These are phyloP conservation scores for Alternaria consortialis DNA, from an alignment of 2,329 filamentous ascomycete species.

Conservation along the genomic window DNA sequence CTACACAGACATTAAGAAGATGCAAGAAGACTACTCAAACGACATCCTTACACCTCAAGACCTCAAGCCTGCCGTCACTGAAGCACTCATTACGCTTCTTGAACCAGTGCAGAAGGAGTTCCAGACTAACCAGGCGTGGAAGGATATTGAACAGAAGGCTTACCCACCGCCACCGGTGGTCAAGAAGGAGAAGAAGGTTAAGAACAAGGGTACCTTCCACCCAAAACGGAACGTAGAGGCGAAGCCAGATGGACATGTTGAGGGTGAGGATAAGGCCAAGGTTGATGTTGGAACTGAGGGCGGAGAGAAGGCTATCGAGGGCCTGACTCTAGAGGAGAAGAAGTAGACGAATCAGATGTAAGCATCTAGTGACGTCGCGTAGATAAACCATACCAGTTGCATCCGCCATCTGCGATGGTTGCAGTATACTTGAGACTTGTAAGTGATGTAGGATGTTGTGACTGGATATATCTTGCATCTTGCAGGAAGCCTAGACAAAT, in stretches of 20 bases:
- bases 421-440: neutral
- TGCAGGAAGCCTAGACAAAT: too few relatives aligned
- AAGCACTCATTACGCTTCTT: conserved; percentile 76
- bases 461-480: neutral
- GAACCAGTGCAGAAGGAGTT: conserved; percentile 80
- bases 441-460: neutral
- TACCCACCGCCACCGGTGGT: conserved; percentile 75
- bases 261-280: conserved; percentile 53
- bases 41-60: conserved; percentile 88
- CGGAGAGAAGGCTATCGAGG: conserved; percentile 45
- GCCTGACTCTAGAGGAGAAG: conserved; percentile 45
- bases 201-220: conserved; percentile 75
- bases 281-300: conserved; percentile 54
- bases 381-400: neutral
- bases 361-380: neutral
- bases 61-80: conserved; percentile 83
- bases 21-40: conserved; percentile 81
- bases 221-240: conserved; percentile 58
- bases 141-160: conserved; percentile 76
- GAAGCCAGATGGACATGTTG: conserved; percentile 57
- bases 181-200: conserved; percentile 74
- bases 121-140: conserved; percentile 77
- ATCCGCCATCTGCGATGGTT: neutral
- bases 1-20: conserved; percentile 77
- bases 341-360: conserved; percentile 15